These are phyloP conservation scores for Mucor circinelloides DNA, from an alignment of 371 early-diverging fungal genomes.

Conservation along the genomic window DNA sequence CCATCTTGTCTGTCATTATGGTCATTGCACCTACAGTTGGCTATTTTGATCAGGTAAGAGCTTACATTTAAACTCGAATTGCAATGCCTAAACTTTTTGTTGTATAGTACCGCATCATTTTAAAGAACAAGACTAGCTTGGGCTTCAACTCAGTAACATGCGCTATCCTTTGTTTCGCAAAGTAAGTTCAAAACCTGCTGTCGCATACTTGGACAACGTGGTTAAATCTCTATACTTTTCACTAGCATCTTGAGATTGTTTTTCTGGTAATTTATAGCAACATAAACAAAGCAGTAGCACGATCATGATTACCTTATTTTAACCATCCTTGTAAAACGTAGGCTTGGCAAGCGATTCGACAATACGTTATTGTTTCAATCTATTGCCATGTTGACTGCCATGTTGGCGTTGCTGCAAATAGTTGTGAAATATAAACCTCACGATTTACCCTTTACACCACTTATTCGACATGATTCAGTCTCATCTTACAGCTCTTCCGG, in stretches of 20 bases:
- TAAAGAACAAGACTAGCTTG: constrained; percentile 33
- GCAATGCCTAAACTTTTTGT: neutral
- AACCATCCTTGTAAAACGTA: constrained; percentile 5
- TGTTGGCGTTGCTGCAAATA: constrained; percentile 53
- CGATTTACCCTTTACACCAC: constrained; percentile 15
- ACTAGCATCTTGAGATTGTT: constrained; percentile 59
- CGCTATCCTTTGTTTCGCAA: constrained; percentile 39
- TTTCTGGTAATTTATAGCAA: constrained; percentile 50
- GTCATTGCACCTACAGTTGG: constrained; percentile 39
- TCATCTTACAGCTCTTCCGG: constrained; percentile 3
- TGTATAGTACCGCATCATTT: constrained; percentile 28
- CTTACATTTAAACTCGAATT: neutral
- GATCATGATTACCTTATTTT: neutral
- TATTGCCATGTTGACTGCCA: constrained; percentile 63
- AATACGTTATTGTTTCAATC: constrained; percentile 60
- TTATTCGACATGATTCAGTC: constrained; percentile 11
- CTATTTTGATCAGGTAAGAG: constrained; percentile 41
- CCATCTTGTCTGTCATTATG: constrained; percentile 31
- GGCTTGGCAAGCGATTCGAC: constrained; percentile 64
- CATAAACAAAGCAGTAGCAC: constrained; percentile 1
- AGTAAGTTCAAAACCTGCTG: constrained; percentile 15
- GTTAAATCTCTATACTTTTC: neutral
- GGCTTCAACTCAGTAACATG: constrained; percentile 43
- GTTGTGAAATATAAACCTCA: constrained; percentile 33
- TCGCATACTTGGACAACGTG: neutral